Evolutionary conservation across 1,284 basidiomycete species (phyloP).

Genomic region (Pyrrhoderma noxium): DNA sequence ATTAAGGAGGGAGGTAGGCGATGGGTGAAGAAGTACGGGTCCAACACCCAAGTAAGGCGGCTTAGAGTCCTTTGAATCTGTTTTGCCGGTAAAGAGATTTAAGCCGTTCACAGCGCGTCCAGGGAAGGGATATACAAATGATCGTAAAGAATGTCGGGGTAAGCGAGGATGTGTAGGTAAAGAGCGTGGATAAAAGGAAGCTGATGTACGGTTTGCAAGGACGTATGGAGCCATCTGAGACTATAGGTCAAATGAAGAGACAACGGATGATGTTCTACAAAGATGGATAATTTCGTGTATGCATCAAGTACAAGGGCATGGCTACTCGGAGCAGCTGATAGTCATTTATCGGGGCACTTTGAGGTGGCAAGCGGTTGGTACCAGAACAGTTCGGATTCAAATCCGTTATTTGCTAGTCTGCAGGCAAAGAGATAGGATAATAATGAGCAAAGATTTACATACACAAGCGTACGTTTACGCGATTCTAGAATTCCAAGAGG

Average conservation of each 20-base stretch:
- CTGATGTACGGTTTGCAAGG: slow-evolving; percentile 7
- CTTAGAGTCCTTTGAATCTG: too few species aligned
- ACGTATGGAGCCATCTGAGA: slow-evolving; percentile 12
- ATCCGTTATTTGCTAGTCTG: too few species aligned
- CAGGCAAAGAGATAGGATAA: too few species aligned
- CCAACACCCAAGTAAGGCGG: slow-evolving; percentile 5
- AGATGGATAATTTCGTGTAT: too few species aligned
- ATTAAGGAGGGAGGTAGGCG: not conserved
- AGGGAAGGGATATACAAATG: not conserved
- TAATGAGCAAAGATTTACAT: too few species aligned
- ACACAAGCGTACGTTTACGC: too few species aligned
- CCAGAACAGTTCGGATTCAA: not conserved
- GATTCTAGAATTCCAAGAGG: too few species aligned
- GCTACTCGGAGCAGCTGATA: too few species aligned
- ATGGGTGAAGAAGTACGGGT: slow-evolving; percentile 3
- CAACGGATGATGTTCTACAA: not conserved
- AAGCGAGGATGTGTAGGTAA: not conserved
- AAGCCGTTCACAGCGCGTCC: too few species aligned
- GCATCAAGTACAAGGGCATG: not conserved
- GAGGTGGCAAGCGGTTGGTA: not conserved
- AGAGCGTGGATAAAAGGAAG: not conserved
- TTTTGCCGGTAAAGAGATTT: too few species aligned
- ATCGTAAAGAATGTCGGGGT: not conserved
- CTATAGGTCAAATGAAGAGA: not conserved
- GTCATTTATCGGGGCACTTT: too few species aligned